A percentile compares a stretch with the other conserved stretches of the same genome.
Evolutionary conservation across 805 yeast species (phyloP).

Genomic region (Saccharomycopsis javanensis): DNA sequence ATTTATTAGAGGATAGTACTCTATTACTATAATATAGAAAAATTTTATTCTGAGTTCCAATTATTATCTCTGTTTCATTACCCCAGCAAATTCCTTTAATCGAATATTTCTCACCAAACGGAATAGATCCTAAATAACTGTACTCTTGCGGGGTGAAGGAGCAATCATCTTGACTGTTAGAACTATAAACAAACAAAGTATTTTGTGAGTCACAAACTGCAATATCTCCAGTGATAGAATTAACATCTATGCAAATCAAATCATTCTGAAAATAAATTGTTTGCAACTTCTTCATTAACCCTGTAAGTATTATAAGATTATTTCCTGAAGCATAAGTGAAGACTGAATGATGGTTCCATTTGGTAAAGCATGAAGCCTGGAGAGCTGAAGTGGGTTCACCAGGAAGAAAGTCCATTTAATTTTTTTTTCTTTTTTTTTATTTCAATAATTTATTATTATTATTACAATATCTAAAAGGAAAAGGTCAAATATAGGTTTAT

Average conservation of each 20-base stretch:
- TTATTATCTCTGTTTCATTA: constrained; percentile 40
- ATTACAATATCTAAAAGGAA: not conserved
- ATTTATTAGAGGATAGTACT: constrained; percentile 35
- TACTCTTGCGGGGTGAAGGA: not conserved
- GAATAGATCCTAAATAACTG: constrained; percentile 20
- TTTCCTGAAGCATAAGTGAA: constrained; percentile 77
- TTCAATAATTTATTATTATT: not conserved
- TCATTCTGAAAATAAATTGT: constrained; percentile 65
- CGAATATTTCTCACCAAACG: constrained; percentile 38
- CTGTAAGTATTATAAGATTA: constrained; percentile 59
- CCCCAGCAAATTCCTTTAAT: constrained; percentile 50
- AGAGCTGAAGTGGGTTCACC: constrained; percentile 18
- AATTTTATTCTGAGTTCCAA: constrained; percentile 45
- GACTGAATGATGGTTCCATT: constrained; percentile 16
- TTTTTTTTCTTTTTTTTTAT: not conserved
- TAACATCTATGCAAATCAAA: constrained; percentile 56
- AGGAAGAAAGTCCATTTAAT: constrained; percentile 18
- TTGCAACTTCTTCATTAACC: constrained; percentile 50
- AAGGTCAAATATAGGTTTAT: not conserved
- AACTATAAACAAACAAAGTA: constrained; percentile 34
- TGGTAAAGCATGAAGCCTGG: constrained; percentile 12
- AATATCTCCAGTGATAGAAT: constrained; percentile 47
- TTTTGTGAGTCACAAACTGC: constrained; percentile 40
- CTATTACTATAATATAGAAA: constrained; percentile 39
- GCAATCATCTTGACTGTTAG: constrained; percentile 10